A percentile compares a stretch with the other conserved stretches of the same genome.
These are phyloP conservation scores for Sanghuangporus weigelae DNA, from an alignment of 1,284 basidiomycete species.

Conservation along the genomic window DNA sequence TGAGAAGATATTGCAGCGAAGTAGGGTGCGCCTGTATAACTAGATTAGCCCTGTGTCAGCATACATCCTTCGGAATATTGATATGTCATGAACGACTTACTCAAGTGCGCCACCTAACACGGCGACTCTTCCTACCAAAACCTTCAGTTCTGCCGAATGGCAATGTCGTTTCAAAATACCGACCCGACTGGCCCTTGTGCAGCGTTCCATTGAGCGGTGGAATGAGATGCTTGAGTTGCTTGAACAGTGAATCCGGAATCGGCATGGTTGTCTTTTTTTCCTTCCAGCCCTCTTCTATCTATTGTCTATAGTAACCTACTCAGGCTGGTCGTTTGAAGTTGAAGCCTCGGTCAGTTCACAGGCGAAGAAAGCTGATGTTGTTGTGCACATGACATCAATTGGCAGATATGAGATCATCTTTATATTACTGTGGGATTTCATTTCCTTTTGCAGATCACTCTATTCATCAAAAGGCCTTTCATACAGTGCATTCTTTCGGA, in stretches of 20 bases:
- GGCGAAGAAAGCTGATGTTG: neutral
- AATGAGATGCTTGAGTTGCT: constrained; percentile 73
- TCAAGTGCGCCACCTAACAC: constrained; percentile 92
- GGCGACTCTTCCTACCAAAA: constrained; percentile 69
- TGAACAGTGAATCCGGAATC: constrained; percentile 50
- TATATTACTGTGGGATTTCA: neutral
- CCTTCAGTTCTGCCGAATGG: too few species aligned
- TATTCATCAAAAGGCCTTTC: too few species aligned
- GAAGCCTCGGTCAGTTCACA: neutral
- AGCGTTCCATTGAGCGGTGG: constrained; percentile 80
- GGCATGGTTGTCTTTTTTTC: constrained; percentile 33
- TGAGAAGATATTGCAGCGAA: constrained; percentile 88
- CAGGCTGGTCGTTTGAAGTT: neutral
- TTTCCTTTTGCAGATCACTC: neutral
- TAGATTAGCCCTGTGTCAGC: constrained; percentile 23
- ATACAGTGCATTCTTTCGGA: too few species aligned
- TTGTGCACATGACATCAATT: neutral
- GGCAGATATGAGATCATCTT: neutral
- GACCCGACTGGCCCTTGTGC: constrained; percentile 95
- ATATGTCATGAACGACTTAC: constrained; percentile 37
- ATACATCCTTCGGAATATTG: neutral
- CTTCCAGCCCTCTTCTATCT: neutral
- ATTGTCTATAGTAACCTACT: too few species aligned
- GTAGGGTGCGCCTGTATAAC: constrained; percentile 95
- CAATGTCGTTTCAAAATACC: constrained; percentile 19